phyloP scores from a whole-genome alignment of 2,329 filamentous ascomycete species.

The Colletotrichum costaricense region DNA sequence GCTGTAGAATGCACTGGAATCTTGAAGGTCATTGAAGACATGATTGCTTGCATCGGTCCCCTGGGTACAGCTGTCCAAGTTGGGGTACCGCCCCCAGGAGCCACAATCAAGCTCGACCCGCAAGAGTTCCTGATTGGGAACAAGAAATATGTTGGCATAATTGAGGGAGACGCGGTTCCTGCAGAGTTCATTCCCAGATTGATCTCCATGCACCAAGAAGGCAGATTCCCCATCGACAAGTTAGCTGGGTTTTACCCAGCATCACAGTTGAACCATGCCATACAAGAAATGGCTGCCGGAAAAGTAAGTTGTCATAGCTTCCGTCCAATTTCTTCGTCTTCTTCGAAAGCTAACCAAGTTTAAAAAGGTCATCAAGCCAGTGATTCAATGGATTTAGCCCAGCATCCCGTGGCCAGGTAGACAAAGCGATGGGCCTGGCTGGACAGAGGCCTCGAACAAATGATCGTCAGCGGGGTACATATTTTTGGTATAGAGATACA shows the following conservation, averaged over 20 bases:
- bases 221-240: slow-evolving; percentile 22
- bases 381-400: slow-evolving; percentile 11
- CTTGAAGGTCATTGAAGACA: slow-evolving; percentile 78
- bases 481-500: no score
- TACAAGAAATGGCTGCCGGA: slow-evolving; percentile 23
- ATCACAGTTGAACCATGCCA: slow-evolving; percentile 20
- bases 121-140: slow-evolving; percentile 21
- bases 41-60: slow-evolving; percentile 14
- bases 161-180: slow-evolving; percentile 22
- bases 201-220: slow-evolving; percentile 25
- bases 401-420: no score
- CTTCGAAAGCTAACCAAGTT: not conserved
- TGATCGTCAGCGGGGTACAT: not conserved
- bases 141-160: slow-evolving; percentile 16
- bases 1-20: slow-evolving; percentile 99
- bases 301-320: not conserved
- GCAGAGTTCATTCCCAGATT: slow-evolving; percentile 19
- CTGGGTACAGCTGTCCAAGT: slow-evolving; percentile 15
- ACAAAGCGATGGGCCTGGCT: not conserved
- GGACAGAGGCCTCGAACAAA: not conserved
- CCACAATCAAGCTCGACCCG: slow-evolving; percentile 23
- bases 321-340: not conserved
- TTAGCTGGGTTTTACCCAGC: slow-evolving; percentile 4
- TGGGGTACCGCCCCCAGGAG: slow-evolving; percentile 23
- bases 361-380: slow-evolving; percentile 21